Evolutionary conservation across 2,329 filamentous ascomycete species (phyloP).

Genomic region (Aureobasidium melanogenum): DNA sequence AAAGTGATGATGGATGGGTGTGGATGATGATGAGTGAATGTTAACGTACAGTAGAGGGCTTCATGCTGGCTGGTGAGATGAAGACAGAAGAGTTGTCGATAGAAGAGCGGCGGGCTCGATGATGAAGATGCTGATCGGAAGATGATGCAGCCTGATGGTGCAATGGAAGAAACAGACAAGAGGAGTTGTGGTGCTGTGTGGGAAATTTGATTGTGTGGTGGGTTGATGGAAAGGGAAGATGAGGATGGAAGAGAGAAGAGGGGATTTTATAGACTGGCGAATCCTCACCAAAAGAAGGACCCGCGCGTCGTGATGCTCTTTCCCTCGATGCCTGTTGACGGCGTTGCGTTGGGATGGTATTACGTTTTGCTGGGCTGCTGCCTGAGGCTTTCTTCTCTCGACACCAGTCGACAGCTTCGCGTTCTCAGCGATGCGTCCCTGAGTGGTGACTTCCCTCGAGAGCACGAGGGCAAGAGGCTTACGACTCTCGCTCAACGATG

Average conservation of each 20-base stretch:
- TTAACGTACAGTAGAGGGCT: slow-evolving; percentile 2
- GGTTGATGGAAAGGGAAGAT: background rate
- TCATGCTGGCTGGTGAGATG: background rate
- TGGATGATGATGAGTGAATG: background rate
- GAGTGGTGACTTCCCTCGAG: background rate
- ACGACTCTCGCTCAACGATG: background rate
- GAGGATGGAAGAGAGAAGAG: background rate
- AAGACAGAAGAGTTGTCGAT: background rate
- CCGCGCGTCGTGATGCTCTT: background rate
- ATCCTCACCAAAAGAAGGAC: background rate
- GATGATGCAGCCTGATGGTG: background rate
- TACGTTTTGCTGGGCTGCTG: background rate
- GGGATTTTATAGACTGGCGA: background rate
- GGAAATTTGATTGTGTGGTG: background rate
- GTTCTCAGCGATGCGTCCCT: background rate
- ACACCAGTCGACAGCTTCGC: background rate
- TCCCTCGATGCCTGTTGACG: background rate
- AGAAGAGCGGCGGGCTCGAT: background rate
- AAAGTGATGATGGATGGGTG: background rate
- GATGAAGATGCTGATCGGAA: background rate
- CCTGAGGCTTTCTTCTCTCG: background rate
- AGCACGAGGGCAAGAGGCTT: background rate
- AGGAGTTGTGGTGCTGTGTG: background rate
- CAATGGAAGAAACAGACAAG: background rate
- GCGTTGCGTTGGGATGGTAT: background rate